These are phyloP conservation scores for Jimgerdemannia flammicorona DNA, from an alignment of 192 early-diverging fungal species.

Conservation along the genomic window DNA sequence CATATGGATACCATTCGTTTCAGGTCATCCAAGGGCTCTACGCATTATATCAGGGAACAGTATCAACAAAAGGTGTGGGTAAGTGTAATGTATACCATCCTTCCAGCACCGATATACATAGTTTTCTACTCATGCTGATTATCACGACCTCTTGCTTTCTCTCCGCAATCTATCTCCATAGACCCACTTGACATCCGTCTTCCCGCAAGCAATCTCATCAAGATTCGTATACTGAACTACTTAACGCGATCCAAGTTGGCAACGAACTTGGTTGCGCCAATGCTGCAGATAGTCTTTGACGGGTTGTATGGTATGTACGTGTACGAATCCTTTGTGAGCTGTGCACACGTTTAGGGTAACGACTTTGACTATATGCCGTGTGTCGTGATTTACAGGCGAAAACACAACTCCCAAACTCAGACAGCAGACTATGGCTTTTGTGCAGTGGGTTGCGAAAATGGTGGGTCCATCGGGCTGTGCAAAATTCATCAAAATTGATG, in stretches of 20 bases:
- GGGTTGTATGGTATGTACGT: conserved; percentile 62
- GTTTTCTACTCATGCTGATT: no score
- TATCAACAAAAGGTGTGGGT: conserved; percentile 6
- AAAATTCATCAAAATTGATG: neutral
- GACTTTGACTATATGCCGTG: neutral
- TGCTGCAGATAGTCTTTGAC: conserved; percentile 75
- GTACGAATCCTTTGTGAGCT: neutral
- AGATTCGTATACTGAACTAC: conserved; percentile 57
- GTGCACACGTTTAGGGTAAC: neutral
- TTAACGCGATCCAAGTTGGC: conserved; percentile 65
- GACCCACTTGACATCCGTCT: conserved; percentile 13
- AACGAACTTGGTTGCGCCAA: conserved; percentile 61
- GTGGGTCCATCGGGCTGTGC: conserved; percentile 17
- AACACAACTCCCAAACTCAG: conserved; percentile 63
- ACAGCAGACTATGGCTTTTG: conserved; percentile 72
- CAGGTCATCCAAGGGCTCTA: conserved; percentile 30
- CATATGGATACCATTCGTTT: neutral
- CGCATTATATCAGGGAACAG: conserved; percentile 29
- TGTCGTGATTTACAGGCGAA: conserved; percentile 42
- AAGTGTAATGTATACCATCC: neutral
- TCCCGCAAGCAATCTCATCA: conserved; percentile 48
- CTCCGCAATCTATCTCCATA: neutral
- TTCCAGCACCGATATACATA: no score
- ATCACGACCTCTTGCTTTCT: no score
- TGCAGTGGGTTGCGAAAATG: conserved; percentile 88